These are phyloP conservation scores for Clarireedia homoeocarpa DNA, from an alignment of 2,329 filamentous ascomycete species.

Conservation along the genomic window DNA sequence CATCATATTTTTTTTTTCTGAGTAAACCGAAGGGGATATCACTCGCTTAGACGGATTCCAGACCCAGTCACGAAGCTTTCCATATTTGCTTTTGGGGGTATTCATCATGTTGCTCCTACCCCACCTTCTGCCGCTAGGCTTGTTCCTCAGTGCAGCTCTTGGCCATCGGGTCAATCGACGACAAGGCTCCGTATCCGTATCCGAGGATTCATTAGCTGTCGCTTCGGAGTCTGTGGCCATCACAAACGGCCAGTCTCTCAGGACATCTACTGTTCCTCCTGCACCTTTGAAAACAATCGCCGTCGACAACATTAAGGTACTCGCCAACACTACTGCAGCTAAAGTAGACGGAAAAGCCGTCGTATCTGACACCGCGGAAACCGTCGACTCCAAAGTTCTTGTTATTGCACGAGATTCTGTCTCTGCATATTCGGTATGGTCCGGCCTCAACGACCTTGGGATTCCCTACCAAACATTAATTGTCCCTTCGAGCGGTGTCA, in stretches of 20 bases:
- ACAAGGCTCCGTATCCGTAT: not conserved
- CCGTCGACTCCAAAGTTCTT: conserved; percentile 40
- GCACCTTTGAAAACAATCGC: conserved; percentile 2
- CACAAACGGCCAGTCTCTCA: conserved; percentile 3
- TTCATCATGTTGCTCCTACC: conserved; percentile 2
- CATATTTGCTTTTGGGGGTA: not conserved
- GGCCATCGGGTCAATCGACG: conserved; percentile 6
- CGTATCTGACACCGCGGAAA: conserved; percentile 4
- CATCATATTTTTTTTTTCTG: not conserved
- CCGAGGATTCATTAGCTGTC: not conserved
- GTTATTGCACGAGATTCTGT: conserved; percentile 45
- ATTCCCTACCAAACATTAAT: conserved; percentile 48
- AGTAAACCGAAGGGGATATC: not conserved
- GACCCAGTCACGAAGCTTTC: not conserved
- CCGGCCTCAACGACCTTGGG: conserved; percentile 51
- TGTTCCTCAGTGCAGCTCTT: conserved; percentile 4
- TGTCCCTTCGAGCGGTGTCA: conserved; percentile 43
- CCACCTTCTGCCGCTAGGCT: conserved; percentile 5
- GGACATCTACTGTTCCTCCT: conserved; percentile 1
- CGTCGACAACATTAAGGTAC: not conserved
- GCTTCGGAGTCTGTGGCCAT: conserved; percentile 5
- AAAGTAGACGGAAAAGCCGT: not conserved
- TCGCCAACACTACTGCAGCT: conserved; percentile 7
- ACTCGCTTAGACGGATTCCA: not conserved
- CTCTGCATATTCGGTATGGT: conserved; percentile 41